Percentiles rank a stretch among this genome's conserved stretches.
phyloP scores from a whole-genome alignment of 2,329 filamentous ascomycete genomes.

The Xylariaceae sp. region DNA sequence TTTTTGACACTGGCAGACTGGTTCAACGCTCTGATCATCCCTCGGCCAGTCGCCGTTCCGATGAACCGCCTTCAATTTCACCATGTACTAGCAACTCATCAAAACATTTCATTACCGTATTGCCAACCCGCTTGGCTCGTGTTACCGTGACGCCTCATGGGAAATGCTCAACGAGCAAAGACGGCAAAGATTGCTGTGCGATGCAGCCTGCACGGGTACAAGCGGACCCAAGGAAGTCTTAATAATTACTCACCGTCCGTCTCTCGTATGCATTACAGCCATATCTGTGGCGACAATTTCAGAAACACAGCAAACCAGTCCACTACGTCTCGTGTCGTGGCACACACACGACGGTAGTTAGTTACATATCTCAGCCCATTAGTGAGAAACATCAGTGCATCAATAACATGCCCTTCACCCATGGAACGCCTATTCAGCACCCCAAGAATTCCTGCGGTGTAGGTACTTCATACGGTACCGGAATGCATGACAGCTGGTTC shows the following conservation, averaged over 20 bases:
- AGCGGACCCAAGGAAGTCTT: constrained; percentile 14
- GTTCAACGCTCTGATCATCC: neutral
- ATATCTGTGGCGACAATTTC: constrained; percentile 17
- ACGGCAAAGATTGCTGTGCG: neutral
- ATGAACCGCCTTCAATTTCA: neutral
- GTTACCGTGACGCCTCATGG: neutral
- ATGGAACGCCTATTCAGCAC: constrained; percentile 4
- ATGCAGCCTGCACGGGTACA: constrained; percentile 19
- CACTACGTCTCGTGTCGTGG: neutral
- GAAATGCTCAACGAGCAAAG: neutral
- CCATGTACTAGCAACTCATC: neutral
- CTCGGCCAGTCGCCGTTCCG: neutral
- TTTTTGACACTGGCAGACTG: neutral
- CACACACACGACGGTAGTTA: constrained; percentile 1
- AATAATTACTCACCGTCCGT: neutral
- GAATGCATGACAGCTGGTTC: constrained; percentile 17
- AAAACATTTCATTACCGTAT: neutral
- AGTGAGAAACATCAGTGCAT: constrained; percentile 2
- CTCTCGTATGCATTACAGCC: neutral
- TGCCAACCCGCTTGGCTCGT: neutral
- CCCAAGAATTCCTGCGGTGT: constrained; percentile 16
- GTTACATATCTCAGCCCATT: constrained; percentile 6
- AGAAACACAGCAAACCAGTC: constrained; percentile 19
- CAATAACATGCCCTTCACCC: neutral
- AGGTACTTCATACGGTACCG: constrained; percentile 1